These are phyloP conservation scores for Aspergillus fischeri DNA, from an alignment of 2,329 filamentous ascomycete species.

Conservation along the genomic window DNA sequence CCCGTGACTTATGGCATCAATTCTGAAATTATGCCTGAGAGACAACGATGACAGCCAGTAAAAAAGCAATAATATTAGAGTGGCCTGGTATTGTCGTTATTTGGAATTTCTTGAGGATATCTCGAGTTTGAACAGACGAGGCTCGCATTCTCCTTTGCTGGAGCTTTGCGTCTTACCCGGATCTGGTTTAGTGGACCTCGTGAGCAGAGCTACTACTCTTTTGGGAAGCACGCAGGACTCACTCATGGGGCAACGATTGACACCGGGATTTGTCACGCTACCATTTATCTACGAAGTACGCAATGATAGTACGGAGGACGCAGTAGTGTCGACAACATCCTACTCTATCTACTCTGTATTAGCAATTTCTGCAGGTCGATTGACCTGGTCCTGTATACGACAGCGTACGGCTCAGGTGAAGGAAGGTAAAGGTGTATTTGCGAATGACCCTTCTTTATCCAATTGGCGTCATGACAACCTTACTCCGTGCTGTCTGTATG, in stretches of 20 bases:
- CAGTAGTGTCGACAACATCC: background rate
- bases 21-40: no score
- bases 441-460: background rate
- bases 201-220: conserved; percentile 5
- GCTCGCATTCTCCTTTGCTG: background rate
- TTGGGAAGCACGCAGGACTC: conserved; percentile 16
- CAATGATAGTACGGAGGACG: background rate
- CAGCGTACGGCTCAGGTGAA: background rate
- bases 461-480: background rate
- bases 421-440: background rate
- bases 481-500: background rate
- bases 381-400: background rate
- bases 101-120: background rate
- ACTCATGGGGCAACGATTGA: conserved; percentile 12
- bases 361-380: background rate
- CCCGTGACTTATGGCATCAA: no score
- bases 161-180: background rate
- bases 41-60: no score
- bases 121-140: background rate
- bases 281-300: conserved; percentile 1
- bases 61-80: no score
- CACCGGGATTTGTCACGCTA: conserved; percentile 13
- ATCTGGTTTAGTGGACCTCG: background rate
- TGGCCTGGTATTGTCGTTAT: no score
- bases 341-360: background rate